Evolutionary conservation across 2,329 filamentous ascomycete genomes (phyloP).

Genomic region (Claviceps quebecensis): DNA sequence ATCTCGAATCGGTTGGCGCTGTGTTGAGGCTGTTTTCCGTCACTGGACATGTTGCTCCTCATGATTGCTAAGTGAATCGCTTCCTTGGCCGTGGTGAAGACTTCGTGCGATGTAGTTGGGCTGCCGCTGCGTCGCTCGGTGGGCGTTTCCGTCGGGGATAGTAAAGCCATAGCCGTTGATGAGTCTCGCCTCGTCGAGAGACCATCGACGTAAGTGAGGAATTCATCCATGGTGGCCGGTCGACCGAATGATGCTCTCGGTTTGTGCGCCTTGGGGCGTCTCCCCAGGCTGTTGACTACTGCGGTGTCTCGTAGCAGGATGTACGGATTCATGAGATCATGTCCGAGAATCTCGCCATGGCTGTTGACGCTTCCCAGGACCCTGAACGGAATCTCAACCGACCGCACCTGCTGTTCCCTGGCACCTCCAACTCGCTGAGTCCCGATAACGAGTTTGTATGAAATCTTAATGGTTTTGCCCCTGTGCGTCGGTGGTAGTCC

Average conservation of each 20-base stretch:
- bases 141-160: conserved; percentile 54
- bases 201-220: conserved; percentile 64
- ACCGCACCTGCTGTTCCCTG: conserved; percentile 70
- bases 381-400: conserved; percentile 85
- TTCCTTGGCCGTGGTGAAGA: conserved; percentile 56
- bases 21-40: conserved; percentile 40
- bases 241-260: conserved; percentile 16
- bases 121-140: conserved; percentile 38
- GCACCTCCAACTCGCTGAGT: conserved; percentile 72
- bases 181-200: conserved; percentile 48
- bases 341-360: conserved; percentile 75
- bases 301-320: conserved; percentile 79
- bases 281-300: conserved; percentile 35
- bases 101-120: conserved; percentile 29
- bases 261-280: conserved; percentile 14
- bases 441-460: conserved; percentile 80
- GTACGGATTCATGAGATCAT: conserved; percentile 90
- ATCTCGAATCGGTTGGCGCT: conserved; percentile 94
- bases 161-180: conserved; percentile 42
- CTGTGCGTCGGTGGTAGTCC: conserved; percentile 85
- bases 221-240: conserved; percentile 44
- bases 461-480: conserved; percentile 86
- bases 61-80: conserved; percentile 85
- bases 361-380: conserved; percentile 86
- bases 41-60: conserved; percentile 55